A percentile compares a stretch with the other conserved stretches of the same genome.
Evolutionary conservation across 2,329 filamentous ascomycete species (phyloP).

Genomic region (Geoglossum cookeanum): DNA sequence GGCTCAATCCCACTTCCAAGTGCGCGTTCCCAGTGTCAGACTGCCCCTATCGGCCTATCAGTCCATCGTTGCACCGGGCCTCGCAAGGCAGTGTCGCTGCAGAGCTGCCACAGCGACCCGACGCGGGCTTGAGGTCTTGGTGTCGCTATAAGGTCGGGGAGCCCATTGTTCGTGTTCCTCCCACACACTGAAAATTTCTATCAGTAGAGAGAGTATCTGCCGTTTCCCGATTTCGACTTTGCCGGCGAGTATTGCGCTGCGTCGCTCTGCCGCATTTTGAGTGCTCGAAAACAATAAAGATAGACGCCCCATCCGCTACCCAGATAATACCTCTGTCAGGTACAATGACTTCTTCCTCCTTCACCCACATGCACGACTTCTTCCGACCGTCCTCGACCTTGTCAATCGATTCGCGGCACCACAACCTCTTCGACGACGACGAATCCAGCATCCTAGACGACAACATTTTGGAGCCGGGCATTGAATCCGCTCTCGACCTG

Average conservation of each 20-base stretch:
- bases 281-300: background rate
- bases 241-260: background rate
- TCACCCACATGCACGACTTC: background rate
- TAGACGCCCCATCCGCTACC: background rate
- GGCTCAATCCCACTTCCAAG: background rate
- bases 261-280: background rate
- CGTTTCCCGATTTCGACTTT: background rate
- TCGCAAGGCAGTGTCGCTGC: background rate
- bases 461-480: conserved; percentile 30
- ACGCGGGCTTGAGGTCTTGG: background rate
- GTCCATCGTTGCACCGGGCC: background rate
- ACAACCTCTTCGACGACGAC: conserved; percentile 24
- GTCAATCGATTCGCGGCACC: conserved; percentile 1
- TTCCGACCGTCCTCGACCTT: conserved; percentile 3
- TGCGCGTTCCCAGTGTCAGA: background rate
- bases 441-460: conserved; percentile 42
- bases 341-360: background rate
- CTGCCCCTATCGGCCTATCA: background rate
- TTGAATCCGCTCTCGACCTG: conserved; percentile 37
- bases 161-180: background rate
- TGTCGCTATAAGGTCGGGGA: background rate
- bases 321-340: background rate
- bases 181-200: conserved; percentile 1
- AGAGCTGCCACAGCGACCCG: background rate
- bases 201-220: background rate